Percentiles rank a stretch among this genome's conserved stretches.
Conservation (phyloP, 2,329 filamentous ascomycete genomes). For the Fusarium sp. region DNA sequence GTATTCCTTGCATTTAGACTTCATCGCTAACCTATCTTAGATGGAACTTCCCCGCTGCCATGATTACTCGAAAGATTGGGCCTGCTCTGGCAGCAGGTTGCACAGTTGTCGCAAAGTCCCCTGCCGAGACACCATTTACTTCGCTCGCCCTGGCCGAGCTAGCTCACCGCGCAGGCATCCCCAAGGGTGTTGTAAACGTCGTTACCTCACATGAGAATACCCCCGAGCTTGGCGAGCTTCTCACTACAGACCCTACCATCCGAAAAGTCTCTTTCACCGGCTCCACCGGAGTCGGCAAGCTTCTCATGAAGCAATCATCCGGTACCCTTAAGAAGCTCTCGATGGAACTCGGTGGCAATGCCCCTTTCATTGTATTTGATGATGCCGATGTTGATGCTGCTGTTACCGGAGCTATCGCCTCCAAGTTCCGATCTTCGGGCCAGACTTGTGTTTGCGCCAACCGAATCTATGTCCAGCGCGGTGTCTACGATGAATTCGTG, state of each 20-base stretch:
- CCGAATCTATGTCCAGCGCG: conserved; percentile 82
- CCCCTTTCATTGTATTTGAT: conserved; percentile 96
- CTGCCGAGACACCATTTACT: conserved; percentile 92
- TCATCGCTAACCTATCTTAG: conserved; percentile 48
- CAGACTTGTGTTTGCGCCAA: conserved; percentile 97
- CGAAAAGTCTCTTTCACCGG: conserved; percentile 97
- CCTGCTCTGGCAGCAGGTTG: conserved; percentile 92
- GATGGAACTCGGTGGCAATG: conserved; percentile 94
- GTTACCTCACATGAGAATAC: conserved; percentile 86
- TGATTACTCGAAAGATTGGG: conserved; percentile 78
- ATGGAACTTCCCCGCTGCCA: conserved; percentile 88
- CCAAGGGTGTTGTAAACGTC: conserved; percentile 90
- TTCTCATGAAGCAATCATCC: conserved; percentile 90
- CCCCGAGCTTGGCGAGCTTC: conserved; percentile 77
- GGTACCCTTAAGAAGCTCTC: conserved; percentile 85
- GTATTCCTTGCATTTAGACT: not conserved
- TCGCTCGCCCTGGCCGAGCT: conserved; percentile 89
- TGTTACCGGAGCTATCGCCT: conserved; percentile 83
- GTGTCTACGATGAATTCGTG: conserved; percentile 82
- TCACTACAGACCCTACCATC: conserved; percentile 79
- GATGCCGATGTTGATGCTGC: conserved; percentile 90
- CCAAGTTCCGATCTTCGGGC: conserved; percentile 93
- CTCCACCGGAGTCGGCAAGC: conserved; percentile 75
- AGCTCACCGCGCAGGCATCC: conserved; percentile 86
- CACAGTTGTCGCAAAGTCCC: conserved; percentile 92